These are phyloP conservation scores for Ganoderma resinaceum DNA, from an alignment of 1,284 basidiomycete genomes.

Conservation along the genomic window DNA sequence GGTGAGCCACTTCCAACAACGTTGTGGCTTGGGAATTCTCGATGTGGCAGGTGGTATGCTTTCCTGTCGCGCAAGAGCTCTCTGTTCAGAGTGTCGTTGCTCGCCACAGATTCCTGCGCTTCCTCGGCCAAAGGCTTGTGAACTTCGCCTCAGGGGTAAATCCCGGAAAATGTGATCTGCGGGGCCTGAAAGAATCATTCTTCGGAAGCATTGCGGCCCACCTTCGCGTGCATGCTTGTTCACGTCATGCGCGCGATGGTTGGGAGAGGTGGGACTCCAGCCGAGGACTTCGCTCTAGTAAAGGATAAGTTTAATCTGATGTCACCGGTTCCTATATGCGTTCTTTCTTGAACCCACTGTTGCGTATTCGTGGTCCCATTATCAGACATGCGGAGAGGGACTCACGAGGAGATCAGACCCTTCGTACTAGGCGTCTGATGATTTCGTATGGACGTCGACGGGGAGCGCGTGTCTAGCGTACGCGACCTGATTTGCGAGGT, in stretches of 20 bases:
- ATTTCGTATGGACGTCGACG: too few relatives aligned
- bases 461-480: too few relatives aligned
- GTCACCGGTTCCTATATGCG: not conserved
- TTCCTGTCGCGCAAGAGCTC: not conserved
- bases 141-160: not conserved
- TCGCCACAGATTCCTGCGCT: not conserved
- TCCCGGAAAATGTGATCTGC: constrained; percentile 4
- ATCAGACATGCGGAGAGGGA: not conserved
- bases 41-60: not conserved
- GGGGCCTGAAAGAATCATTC: not conserved
- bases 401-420: too few relatives aligned
- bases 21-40: not conserved
- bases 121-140: not conserved
- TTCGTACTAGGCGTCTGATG: too few relatives aligned
- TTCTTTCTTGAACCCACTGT: not conserved
- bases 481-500: too few relatives aligned
- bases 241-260: not conserved
- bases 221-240: not conserved
- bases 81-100: not conserved
- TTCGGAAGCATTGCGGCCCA: not conserved
- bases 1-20: not conserved
- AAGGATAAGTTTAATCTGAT: not conserved
- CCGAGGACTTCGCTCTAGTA: not conserved
- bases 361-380: not conserved
- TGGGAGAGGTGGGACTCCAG: too few relatives aligned